phyloP scores from a whole-genome alignment of 257 asterid genomes.

The Solanum gracilifrons region DNA sequence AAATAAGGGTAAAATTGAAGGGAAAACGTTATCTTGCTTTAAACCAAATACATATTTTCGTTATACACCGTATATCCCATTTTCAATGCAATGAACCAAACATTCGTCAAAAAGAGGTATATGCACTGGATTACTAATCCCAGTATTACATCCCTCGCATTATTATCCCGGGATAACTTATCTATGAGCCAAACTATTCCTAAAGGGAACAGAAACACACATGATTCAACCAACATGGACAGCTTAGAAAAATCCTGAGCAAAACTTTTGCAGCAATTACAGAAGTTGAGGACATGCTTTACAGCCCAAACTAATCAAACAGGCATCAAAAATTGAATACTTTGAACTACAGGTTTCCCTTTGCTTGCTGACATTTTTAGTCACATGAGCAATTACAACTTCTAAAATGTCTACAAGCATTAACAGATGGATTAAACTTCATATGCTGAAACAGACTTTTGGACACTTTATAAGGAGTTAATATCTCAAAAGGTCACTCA shows the following conservation, averaged over 20 bases:
- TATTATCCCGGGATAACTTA: background rate
- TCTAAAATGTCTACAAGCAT: background rate
- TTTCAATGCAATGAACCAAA: background rate
- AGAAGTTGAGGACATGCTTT: background rate
- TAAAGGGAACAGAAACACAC: background rate
- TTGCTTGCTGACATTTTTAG: background rate
- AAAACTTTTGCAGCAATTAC: background rate
- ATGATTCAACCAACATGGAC: background rate
- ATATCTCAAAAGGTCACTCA: background rate
- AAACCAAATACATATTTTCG: background rate
- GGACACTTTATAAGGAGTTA: background rate
- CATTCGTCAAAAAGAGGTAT: background rate
- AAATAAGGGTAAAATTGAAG: background rate
- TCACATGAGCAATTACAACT: background rate
- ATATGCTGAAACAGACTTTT: background rate
- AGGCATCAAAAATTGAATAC: background rate
- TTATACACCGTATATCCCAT: background rate
- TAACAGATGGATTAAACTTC: background rate
- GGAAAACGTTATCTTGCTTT: background rate
- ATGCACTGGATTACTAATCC: background rate
- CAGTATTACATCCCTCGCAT: background rate
- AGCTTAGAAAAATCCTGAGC: background rate
- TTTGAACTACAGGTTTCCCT: background rate
- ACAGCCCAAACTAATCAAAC: background rate
- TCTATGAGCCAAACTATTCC: background rate